phyloP scores from a whole-genome alignment of 2,329 filamentous ascomycete genomes.

The Aspergillus floridensis region DNA sequence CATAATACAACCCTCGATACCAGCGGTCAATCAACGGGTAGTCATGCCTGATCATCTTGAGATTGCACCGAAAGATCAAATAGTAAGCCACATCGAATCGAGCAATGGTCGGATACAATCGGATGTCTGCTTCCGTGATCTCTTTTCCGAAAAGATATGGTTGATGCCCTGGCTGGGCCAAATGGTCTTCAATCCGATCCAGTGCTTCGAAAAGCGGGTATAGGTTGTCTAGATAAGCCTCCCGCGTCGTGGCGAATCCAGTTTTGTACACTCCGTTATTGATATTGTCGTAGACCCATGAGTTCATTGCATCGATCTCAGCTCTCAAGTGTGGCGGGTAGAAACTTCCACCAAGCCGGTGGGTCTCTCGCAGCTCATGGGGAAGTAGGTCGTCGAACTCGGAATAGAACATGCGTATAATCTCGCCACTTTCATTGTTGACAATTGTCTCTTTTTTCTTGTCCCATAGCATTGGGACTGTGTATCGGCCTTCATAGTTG shows the following conservation, averaged over 20 bases:
- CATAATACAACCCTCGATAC: constrained; percentile 49
- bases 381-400: constrained; percentile 70
- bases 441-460: constrained; percentile 72
- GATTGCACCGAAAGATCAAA: constrained; percentile 74
- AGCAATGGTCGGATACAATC: constrained; percentile 66
- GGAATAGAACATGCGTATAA: constrained; percentile 76
- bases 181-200: constrained; percentile 68
- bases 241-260: constrained; percentile 75
- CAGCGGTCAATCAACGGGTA: constrained; percentile 52
- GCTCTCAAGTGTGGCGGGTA: constrained; percentile 61
- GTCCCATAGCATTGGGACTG: constrained; percentile 80
- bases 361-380: constrained; percentile 55
- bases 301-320: constrained; percentile 71
- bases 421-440: constrained; percentile 84
- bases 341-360: constrained; percentile 54
- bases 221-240: constrained; percentile 72
- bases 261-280: constrained; percentile 58
- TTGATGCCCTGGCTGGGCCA: constrained; percentile 49
- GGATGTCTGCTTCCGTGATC: constrained; percentile 75
- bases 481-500: constrained; percentile 70
- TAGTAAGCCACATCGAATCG: constrained; percentile 73
- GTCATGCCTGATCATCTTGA: constrained; percentile 62
- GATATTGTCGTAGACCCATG: constrained; percentile 67
- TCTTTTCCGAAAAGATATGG: constrained; percentile 71
- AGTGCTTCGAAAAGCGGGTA: constrained; percentile 67